Conservation (phyloP, 805 yeast species). For the Aciculoconidium aculeatum region DNA sequence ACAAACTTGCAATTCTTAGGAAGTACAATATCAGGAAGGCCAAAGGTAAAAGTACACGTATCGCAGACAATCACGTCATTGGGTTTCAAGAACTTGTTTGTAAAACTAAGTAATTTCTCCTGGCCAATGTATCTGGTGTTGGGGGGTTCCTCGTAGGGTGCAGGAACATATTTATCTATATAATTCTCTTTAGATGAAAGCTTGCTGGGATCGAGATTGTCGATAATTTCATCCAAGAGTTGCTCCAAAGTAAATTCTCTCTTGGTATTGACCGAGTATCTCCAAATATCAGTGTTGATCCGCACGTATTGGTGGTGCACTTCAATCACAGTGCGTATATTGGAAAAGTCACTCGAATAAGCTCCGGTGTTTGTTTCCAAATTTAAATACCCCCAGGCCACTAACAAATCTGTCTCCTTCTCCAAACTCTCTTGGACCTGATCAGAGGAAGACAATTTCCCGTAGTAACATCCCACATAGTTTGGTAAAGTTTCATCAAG, state of each 20-base stretch:
- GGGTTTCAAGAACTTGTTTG: conserved; percentile 40
- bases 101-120: conserved; percentile 27
- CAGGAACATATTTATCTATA: no score
- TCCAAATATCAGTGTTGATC: no score
- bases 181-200: conserved; percentile 7
- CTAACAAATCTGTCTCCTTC: conserved; percentile 56
- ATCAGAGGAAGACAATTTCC: conserved; percentile 39
- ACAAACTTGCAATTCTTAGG: conserved; percentile 47
- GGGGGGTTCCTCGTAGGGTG: no score
- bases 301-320: conserved; percentile 38
- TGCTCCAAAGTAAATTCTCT: conserved; percentile 25
- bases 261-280: conserved; percentile 15
- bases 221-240: conserved; percentile 27
- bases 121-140: conserved; percentile 23
- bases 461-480: conserved; percentile 71
- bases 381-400: conserved; percentile 62
- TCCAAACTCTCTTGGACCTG: conserved; percentile 18
- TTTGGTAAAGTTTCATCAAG: conserved; percentile 63
- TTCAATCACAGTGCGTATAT: conserved; percentile 24
- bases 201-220: conserved; percentile 12
- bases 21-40: conserved; percentile 59
- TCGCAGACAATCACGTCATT: conserved; percentile 74
- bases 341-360: conserved; percentile 15
- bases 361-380: conserved; percentile 26
- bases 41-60: conserved; percentile 81